Evolutionary conservation across 495 filamentous ascomycete species (phyloP).

Genomic region (Penicillium herquei): DNA sequence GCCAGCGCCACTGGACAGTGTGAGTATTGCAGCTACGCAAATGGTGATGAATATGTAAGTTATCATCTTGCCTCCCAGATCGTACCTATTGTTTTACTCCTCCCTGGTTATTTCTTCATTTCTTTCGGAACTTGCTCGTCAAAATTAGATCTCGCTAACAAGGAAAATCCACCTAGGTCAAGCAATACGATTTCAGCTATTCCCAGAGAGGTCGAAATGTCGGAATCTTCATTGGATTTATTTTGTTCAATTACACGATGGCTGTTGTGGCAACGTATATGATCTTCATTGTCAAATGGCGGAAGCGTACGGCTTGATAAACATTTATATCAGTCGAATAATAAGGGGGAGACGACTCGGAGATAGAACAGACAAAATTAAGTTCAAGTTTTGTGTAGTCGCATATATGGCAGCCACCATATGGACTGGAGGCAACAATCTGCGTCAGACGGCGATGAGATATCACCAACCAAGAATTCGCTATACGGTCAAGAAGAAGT

Average conservation of each 20-base stretch:
- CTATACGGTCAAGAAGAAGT: too few species aligned
- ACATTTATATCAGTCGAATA: too few species aligned
- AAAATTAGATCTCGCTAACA: neutral
- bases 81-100: neutral
- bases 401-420: too few species aligned
- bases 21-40: conserved; percentile 49
- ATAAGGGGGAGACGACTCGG: too few species aligned
- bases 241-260: conserved; percentile 27
- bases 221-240: conserved; percentile 33
- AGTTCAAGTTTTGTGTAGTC: too few species aligned
- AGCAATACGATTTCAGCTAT: neutral
- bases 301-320: neutral
- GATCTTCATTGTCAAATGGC: conserved; percentile 2
- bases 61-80: neutral
- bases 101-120: neutral
- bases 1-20: conserved; percentile 49
- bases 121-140: neutral
- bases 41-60: conserved; percentile 19
- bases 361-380: too few species aligned
- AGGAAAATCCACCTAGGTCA: neutral
- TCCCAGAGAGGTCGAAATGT: conserved; percentile 11
- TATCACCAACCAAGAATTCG: too few species aligned
- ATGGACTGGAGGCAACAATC: too few species aligned
- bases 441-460: too few species aligned
- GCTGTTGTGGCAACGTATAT: conserved; percentile 24